Base-by-base conservation (phyloP, 345 rosid species). In the Viola odorata region DNA sequence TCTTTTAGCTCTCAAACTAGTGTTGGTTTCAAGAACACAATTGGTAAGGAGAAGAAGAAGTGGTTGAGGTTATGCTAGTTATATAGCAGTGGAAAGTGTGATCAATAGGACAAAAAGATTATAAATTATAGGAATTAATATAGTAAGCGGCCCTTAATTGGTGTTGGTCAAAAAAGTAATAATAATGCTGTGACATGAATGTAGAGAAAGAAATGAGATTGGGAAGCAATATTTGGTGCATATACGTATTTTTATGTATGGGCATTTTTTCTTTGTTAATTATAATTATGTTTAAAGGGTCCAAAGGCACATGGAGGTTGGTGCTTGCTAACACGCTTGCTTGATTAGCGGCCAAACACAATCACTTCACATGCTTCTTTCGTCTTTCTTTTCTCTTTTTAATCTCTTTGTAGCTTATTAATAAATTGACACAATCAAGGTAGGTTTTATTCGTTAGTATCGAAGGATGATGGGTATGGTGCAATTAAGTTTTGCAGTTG, bases 281-380 rank as follows among this genome's bases (percentile, higher is more conserved):
- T 23, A 23, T 23, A 11, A 44, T n/a, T n/a, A n/a, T 44, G 12
- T 44, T 11, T 44, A 44, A 11, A 11, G 7, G 47, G 47, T 23
- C 47, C 12, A 6, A 11, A 44, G 47, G 47, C 47, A 44, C 47
- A 44, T 44, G 47, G 47, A 3, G 47, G 47, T 11, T 7, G 47
- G 47, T 41, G 61, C 60, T n/a, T 58, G 12, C 12, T 10, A 62
- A 66, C 86, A 79, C 80, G 77, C 84, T 70, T 69, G 79, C 84
- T 77, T 77, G 82, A 77, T 82, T 75, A 62, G 57, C 80, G 82
- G 63, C 75, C 73, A 55, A 63, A 54, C 66, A 52, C 41, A 60
- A 67, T 64, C 57, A 36, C 68, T 47, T 52, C 69, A 76, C 59
- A 54, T 69, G 73, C 73, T 70, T 65, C 60, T 76, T 36, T 45